Evolutionary conservation across 2,329 filamentous ascomycete species (phyloP), one percentile per base, ranked within the genome.

Genomic region (Penicillium sp.): DNA sequence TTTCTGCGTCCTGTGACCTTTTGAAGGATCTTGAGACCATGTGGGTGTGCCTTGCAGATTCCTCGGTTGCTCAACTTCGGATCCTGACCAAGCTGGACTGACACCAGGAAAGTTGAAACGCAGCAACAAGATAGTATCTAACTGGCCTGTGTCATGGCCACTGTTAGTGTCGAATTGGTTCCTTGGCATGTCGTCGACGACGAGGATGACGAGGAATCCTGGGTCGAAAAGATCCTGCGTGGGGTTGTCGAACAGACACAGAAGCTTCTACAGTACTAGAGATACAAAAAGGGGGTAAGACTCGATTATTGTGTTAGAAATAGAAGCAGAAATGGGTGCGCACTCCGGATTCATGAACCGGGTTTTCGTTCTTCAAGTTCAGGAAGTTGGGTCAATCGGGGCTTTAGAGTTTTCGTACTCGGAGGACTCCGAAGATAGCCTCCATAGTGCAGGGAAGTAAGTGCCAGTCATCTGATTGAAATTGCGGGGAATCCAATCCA

Each of bases 101-200:
- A 38, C n/a, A 46, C 19, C 30, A 46, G 2, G 23, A 26, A 26
- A 26, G 26, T 26, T 26, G 44, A 46, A 46, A 21, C 19, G 9
- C 1, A 46, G n/a, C 4, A 46, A 46, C 26, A 48, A 26, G 19
- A 48, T 21, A 15, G 19, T 46, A 38, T 38, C 31, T 38, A 41
- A 15, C 26, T 55, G 53, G 60, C 50, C 61, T 65, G 61, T 58
- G 62, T 62, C 64, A 64, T 65, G 56, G 45, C 50, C 26, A 15
- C 26, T 41, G 9, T 56, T 67, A 66, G 66, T 63, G 66, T 55
- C 49, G n/a, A 52, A 46, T 50, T 29, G 50, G 26, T 23, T 26
- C 44, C 66, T 64, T 68, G 63, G 63, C 65, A 26, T 8, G 6
- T 54, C 35, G 13, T 54, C 5, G 31, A 38, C 5, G 31, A 38